Base-by-base conservation (phyloP, 108 stramenopile genomes). In the Pinguiococcus pyrenoidosus region DNA sequence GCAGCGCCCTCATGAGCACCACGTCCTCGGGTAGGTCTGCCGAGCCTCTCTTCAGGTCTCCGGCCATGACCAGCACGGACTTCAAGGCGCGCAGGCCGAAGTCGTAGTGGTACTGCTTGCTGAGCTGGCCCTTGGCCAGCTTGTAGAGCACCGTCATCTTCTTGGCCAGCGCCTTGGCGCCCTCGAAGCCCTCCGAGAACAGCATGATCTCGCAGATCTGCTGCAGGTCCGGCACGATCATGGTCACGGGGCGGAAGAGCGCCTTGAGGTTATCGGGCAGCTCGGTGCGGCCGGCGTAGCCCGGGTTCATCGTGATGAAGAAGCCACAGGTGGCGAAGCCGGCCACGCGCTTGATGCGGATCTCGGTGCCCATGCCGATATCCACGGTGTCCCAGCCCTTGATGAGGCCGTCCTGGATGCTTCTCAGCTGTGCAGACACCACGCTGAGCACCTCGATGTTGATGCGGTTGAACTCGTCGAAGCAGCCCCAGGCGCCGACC, bases 31-130 rank as follows among this genome's bases (percentile, higher is more conserved):
- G 55, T 67, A 79, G 69, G 8, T 77, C 76, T 9, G 66, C 45
- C 38, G 71, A 79, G 52, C 89, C 71, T 1, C 96, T 78, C 60
- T 99, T 99, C n/a, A 99, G 63, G n/a, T 85, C 89, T 12, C 96
- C 96, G 24, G 96, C 96, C 66, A 89, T 92, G 9, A 99, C 92
- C 2, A 99, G 71, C 20, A 99, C 73, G 8, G 91, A 89, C 58
- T 99, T 99, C 14, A 79, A 56, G 2, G 76, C 71, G n/a, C 78
- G 71, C 18, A 79, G 71, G 29, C 78, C 78, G 46, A 77, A 79
- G 45, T 79, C 78, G 42, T 79, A 79, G 65, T 79, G 78, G 37
- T 66, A 73, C 37, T 79, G 78, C 62, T 77, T 77, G 5, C 71
- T 72, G 9, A 79, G 72, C 66, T 79, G 78, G 32, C 75, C 78